Percentiles rank a stretch among this genome's conserved stretches.
phyloP scores from a whole-genome alignment of 2,329 filamentous ascomycete species.

The Emericellopsis cladophorae region DNA sequence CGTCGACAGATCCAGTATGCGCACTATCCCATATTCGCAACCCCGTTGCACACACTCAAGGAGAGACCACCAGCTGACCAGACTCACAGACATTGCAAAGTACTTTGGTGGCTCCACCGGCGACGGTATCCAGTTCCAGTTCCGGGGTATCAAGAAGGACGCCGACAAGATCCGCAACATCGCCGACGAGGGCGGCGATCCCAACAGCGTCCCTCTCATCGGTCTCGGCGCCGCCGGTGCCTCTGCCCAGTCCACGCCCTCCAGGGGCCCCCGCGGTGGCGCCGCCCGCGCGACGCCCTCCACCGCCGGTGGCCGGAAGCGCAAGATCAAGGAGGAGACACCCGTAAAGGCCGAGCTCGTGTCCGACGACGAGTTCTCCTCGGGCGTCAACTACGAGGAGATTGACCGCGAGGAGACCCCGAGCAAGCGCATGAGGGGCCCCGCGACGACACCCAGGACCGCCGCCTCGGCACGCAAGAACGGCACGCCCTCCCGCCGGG shows the following conservation, averaged over 20 bases:
- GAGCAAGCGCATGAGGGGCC: conserved; percentile 14
- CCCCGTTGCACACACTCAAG: too few relatives aligned
- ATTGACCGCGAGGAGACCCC: conserved; percentile 18
- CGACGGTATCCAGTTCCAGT: conserved; percentile 47
- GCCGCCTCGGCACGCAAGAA: not conserved
- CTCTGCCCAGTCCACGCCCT: conserved; percentile 7
- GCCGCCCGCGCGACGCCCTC: conserved; percentile 5
- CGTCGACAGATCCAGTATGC: conserved; percentile 28
- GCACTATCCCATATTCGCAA: too few relatives aligned
- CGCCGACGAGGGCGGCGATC: conserved; percentile 30
- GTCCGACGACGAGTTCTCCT: conserved; percentile 6
- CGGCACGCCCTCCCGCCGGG: not conserved
- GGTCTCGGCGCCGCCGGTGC: conserved; percentile 9
- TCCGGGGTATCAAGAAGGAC: conserved; percentile 40
- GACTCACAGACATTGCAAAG: conserved; percentile 38
- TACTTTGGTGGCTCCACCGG: conserved; percentile 47
- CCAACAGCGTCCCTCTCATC: conserved; percentile 23
- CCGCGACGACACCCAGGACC: not conserved
- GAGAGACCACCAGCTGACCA: not conserved
- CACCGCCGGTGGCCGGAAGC: conserved; percentile 3
- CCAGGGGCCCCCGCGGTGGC: not conserved
- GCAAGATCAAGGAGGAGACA: conserved; percentile 4
- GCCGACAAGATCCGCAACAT: conserved; percentile 33
- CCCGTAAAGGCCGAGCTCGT: conserved; percentile 1
- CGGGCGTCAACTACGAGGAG: conserved; percentile 14